A percentile compares a stretch with the other conserved stretches of the same genome.
Evolutionary conservation across 2,329 filamentous ascomycete genomes (phyloP).

Genomic region (Aspergillus bombycis): DNA sequence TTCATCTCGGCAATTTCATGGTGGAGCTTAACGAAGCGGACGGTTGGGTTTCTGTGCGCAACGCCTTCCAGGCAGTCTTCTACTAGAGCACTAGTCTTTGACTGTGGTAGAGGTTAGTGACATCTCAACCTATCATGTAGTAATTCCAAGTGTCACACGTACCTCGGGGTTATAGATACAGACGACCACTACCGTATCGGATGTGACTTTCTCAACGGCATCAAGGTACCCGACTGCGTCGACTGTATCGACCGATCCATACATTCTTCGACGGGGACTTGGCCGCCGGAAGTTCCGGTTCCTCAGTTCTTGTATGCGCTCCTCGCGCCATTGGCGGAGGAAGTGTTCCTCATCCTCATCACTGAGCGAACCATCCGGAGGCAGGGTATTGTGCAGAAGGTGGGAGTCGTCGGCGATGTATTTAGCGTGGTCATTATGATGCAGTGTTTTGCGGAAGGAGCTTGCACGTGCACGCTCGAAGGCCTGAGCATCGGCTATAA

Average conservation of each 20-base stretch:
- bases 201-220: constrained; percentile 84
- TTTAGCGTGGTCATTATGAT: constrained; percentile 35
- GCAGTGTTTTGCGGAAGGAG: constrained; percentile 50
- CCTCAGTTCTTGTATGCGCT: constrained; percentile 77
- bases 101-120: constrained; percentile 55
- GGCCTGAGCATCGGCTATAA: constrained; percentile 55
- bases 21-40: constrained; percentile 89
- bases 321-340: constrained; percentile 81
- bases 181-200: constrained; percentile 84
- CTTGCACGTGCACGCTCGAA: constrained; percentile 53
- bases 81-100: constrained; percentile 74
- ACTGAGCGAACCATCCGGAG: constrained; percentile 37
- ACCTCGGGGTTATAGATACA: constrained; percentile 90
- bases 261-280: constrained; percentile 76
- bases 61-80: constrained; percentile 77
- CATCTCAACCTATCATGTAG: background rate
- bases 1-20: constrained; percentile 95
- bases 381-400: constrained; percentile 28
- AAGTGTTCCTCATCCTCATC: constrained; percentile 78
- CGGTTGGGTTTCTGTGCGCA: constrained; percentile 69
- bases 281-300: constrained; percentile 66
- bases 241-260: constrained; percentile 78
- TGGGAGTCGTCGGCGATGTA: constrained; percentile 26
- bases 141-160: constrained; percentile 41
- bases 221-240: constrained; percentile 94